These are phyloP conservation scores for Andrographis paniculata DNA, from an alignment of 305 asterid species.

Conservation along the genomic window DNA sequence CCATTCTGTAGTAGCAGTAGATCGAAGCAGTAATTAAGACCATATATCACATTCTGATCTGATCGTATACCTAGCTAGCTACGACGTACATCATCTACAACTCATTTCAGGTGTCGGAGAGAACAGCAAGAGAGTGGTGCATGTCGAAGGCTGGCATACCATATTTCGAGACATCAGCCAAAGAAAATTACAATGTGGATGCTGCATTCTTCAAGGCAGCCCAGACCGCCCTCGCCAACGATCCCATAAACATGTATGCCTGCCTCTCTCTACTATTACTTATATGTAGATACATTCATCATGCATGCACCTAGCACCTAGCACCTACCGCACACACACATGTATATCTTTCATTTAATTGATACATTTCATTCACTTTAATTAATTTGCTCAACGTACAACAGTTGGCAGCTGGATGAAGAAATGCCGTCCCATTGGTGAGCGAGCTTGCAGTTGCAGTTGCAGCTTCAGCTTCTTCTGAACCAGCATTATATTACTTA, in stretches of 20 bases:
- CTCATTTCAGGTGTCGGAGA: slow-evolving; percentile 46
- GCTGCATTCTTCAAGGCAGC: slow-evolving; percentile 52
- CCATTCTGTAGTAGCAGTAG: too few relatives aligned
- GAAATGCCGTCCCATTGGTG: slow-evolving; percentile 53
- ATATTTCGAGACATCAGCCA: slow-evolving; percentile 76
- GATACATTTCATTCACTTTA: not conserved
- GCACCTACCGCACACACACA: too few relatives aligned
- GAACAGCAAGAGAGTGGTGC: slow-evolving; percentile 67
- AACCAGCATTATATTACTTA: not conserved
- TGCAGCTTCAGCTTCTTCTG: too few relatives aligned
- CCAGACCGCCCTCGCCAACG: slow-evolving; percentile 42
- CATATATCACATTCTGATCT: too few relatives aligned
- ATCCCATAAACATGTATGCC: slow-evolving; percentile 39
- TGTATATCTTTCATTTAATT: not conserved
- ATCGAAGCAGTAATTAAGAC: too few relatives aligned
- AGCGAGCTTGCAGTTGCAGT: too few relatives aligned
- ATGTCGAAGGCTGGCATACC: slow-evolving; percentile 54
- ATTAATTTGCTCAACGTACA: not conserved
- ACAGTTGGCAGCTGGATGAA: slow-evolving; percentile 63
- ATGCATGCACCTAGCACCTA: too few relatives aligned
- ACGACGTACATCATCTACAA: too few relatives aligned
- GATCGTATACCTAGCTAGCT: too few relatives aligned
- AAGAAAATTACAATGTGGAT: slow-evolving; percentile 64
- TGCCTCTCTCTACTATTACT: too few relatives aligned
- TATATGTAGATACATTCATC: too few relatives aligned